phyloP scores from a whole-genome alignment of 495 filamentous ascomycete genomes.

The Chaetomidium leptoderma region DNA sequence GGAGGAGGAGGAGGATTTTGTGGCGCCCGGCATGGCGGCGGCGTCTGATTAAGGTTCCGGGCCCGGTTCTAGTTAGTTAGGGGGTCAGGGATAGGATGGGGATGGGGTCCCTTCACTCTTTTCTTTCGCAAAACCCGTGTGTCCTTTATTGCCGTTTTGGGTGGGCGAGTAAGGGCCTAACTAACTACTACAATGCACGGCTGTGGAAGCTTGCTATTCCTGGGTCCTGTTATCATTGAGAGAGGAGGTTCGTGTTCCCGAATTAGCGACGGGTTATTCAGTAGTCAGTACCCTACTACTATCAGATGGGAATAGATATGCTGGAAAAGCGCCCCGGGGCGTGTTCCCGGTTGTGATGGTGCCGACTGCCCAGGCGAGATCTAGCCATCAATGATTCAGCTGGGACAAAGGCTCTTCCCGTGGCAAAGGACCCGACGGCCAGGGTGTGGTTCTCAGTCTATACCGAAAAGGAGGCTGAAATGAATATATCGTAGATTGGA shows the following conservation, averaged over 20 bases:
- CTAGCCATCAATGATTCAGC: not conserved
- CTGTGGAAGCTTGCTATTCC: not conserved
- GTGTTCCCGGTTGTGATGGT: no score
- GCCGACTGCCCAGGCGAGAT: not conserved
- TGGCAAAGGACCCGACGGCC: conserved; percentile 1
- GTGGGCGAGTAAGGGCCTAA: no score
- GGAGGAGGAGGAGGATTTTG: not conserved
- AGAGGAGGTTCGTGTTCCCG: no score
- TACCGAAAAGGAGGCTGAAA: not conserved
- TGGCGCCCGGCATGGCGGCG: not conserved
- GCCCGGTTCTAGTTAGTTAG: not conserved
- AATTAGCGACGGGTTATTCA: no score
- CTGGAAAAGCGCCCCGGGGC: no score
- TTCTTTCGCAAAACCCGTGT: no score
- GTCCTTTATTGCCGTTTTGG: no score
- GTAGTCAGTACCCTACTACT: no score
- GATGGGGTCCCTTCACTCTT: no score
- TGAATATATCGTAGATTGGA: not conserved
- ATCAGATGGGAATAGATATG: no score
- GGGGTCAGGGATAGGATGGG: not conserved
- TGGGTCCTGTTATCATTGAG: no score
- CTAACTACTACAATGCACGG: no score
- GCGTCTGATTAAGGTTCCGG: conserved; percentile 6
- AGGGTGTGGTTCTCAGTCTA: not conserved
- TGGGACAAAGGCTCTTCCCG: not conserved